Conservation (phyloP, 2,329 filamentous ascomycete genomes). For the Parasarocladium wereldwijsianum region DNA sequence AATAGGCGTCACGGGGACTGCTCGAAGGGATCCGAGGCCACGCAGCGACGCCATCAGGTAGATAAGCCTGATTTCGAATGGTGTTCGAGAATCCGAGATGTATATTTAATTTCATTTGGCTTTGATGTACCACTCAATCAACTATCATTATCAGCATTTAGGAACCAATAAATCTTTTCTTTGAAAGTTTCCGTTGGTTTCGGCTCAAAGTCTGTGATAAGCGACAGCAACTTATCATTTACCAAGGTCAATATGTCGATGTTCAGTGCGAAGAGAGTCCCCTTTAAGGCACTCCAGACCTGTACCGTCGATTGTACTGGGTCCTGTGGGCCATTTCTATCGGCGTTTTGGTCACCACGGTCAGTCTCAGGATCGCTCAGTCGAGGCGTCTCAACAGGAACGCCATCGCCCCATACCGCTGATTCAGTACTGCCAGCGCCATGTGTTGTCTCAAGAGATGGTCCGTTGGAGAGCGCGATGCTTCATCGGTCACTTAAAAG, state of each 20-base stretch:
- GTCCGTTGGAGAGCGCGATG: slow-evolving; percentile 5
- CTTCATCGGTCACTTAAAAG: slow-evolving; percentile 7
- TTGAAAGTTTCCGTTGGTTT: no score
- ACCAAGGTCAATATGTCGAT: neutral
- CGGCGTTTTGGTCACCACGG: neutral
- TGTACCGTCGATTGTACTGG: neutral
- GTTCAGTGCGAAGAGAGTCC: neutral
- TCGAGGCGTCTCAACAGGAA: neutral
- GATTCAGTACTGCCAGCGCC: neutral
- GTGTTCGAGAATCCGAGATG: neutral
- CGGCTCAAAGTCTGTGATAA: neutral
- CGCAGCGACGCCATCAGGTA: neutral
- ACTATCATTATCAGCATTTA: neutral
- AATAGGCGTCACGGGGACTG: neutral
- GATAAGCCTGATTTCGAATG: neutral
- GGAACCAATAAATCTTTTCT: neutral
- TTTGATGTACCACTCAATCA: no score
- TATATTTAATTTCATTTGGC: neutral
- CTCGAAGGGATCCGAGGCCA: neutral
- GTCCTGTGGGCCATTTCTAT: neutral
- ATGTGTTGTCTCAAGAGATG: neutral
- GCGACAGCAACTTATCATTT: neutral
- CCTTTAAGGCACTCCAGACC: neutral
- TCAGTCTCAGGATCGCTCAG: neutral
- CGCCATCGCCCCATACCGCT: neutral